phyloP scores from a whole-genome alignment of 108 stramenopile species.

The Cylindrotheca closterium region DNA sequence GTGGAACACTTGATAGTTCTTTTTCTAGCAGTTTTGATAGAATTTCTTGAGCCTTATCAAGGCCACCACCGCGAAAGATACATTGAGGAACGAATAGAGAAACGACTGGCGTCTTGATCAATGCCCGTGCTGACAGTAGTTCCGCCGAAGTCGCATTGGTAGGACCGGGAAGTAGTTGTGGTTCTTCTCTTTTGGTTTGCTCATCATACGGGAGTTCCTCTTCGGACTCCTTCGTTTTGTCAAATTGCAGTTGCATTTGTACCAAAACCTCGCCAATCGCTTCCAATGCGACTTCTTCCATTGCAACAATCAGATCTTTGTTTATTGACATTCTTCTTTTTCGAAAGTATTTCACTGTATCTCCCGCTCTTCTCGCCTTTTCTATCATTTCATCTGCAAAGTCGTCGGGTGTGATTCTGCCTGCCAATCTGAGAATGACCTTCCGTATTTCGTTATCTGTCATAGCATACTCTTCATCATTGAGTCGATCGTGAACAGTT shows the following conservation, averaged over 20 bases:
- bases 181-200: neutral
- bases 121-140: constrained; percentile 1
- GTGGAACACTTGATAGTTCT: neutral
- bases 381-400: neutral
- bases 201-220: constrained; percentile 6
- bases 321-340: constrained; percentile 1
- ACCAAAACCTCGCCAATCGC: constrained; percentile 1
- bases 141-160: neutral
- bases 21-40: neutral
- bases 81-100: constrained; percentile 5
- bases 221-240: too few species aligned
- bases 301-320: constrained; percentile 8
- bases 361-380: constrained; percentile 1
- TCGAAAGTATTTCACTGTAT: constrained; percentile 4
- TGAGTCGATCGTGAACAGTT: constrained; percentile 4
- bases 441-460: constrained; percentile 14
- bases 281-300: constrained; percentile 2
- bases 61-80: constrained; percentile 6
- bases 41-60: neutral
- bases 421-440: constrained; percentile 8
- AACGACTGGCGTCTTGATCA: constrained; percentile 4
- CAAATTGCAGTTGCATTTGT: constrained; percentile 1
- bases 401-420: constrained; percentile 8
- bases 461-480: neutral
- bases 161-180: neutral